Evolutionary conservation across 2,329 filamentous ascomycete species (phyloP).

Genomic region (Talaromyces sp.): DNA sequence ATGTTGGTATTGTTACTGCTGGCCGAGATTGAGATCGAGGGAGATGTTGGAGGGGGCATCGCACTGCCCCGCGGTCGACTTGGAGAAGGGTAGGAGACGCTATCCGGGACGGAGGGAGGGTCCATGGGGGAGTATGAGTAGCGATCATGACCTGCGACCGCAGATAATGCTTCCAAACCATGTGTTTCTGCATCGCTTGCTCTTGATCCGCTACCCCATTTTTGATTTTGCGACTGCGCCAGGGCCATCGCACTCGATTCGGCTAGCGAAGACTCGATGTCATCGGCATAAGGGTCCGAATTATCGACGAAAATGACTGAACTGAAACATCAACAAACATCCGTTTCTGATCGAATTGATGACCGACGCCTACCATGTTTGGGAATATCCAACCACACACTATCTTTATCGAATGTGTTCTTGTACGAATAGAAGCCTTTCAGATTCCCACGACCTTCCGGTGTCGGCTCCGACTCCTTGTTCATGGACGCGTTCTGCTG

Average conservation of each 20-base stretch:
- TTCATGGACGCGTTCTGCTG: conserved; percentile 73
- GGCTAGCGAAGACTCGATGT: conserved; percentile 41
- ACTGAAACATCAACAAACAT: conserved; percentile 1
- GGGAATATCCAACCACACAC: conserved; percentile 65
- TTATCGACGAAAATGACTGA: conserved; percentile 65
- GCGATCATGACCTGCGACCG: conserved; percentile 51
- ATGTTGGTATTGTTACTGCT: conserved; percentile 47
- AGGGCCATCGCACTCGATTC: conserved; percentile 35
- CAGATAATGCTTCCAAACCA: conserved; percentile 58
- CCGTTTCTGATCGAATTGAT: neutral
- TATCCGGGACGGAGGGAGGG: conserved; percentile 29
- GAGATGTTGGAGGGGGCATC: conserved; percentile 42
- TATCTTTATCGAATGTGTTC: conserved; percentile 64
- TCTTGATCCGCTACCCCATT: conserved; percentile 36
- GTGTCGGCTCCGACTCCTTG: conserved; percentile 46
- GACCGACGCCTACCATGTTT: conserved; percentile 51
- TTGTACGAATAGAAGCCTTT: conserved; percentile 68
- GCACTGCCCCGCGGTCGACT: conserved; percentile 36
- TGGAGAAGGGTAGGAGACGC: conserved; percentile 33
- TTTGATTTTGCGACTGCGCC: conserved; percentile 31
- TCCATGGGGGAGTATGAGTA: conserved; percentile 34
- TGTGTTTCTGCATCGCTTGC: conserved; percentile 45
- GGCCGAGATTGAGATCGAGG: conserved; percentile 48
- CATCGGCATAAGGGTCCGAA: conserved; percentile 63
- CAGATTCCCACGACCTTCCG: conserved; percentile 48